These are phyloP conservation scores for Phytophthora crassamura DNA, from an alignment of 352 stramenopile species.

Conservation along the genomic window DNA sequence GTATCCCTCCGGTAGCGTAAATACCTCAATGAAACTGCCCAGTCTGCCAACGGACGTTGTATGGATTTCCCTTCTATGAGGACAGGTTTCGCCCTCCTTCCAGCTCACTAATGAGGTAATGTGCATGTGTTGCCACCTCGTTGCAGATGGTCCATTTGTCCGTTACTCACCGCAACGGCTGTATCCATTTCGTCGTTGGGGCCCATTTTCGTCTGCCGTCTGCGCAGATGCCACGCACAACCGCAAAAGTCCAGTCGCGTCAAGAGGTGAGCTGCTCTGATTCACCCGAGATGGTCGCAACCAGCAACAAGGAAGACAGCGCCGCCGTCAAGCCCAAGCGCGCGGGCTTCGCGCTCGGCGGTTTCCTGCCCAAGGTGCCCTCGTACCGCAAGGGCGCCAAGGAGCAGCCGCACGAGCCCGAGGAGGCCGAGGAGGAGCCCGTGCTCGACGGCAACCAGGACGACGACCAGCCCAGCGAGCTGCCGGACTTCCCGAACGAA, in stretches of 20 bases:
- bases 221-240: conserved; percentile 21
- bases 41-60: too few species aligned
- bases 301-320: conserved; percentile 38
- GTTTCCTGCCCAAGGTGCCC: conserved; percentile 69
- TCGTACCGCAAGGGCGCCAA: conserved; percentile 49
- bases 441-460: conserved; percentile 42
- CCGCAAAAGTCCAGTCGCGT: conserved; percentile 33
- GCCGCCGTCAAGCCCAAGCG: conserved; percentile 56
- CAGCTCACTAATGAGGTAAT: neutral
- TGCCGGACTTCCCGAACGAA: conserved; percentile 53
- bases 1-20: too few species aligned
- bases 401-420: conserved; percentile 19
- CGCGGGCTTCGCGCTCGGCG: conserved; percentile 52
- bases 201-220: neutral
- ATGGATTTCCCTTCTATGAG: too few species aligned
- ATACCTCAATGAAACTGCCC: too few species aligned
- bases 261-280: conserved; percentile 15
- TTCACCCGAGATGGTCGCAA: conserved; percentile 45
- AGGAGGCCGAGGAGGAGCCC: conserved; percentile 37
- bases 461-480: conserved; percentile 49
- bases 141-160: neutral
- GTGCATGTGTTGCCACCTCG: neutral
- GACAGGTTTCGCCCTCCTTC: too few species aligned
- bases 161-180: conserved; percentile 14
- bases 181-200: conserved; percentile 6